Percentiles rank a stretch among this genome's conserved stretches.
Evolutionary conservation across 805 yeast genomes (phyloP).

Genomic region (Lipomyces sp.): DNA sequence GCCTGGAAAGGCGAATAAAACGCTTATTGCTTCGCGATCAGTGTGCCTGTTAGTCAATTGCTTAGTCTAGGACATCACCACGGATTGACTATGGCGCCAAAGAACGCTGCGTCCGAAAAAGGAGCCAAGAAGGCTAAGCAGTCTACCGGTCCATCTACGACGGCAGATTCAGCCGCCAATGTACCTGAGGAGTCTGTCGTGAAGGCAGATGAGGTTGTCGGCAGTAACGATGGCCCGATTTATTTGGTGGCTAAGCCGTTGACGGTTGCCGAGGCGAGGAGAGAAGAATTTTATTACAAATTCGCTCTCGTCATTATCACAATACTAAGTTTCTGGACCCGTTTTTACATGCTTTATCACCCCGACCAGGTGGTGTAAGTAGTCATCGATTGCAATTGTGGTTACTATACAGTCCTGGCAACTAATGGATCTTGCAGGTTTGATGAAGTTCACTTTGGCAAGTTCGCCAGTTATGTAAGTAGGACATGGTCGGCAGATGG

Average conservation of each 20-base stretch:
- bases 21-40: not conserved
- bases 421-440: constrained; percentile 33
- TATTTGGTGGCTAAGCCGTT: not conserved
- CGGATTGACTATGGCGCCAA: constrained; percentile 15
- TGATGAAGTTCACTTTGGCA: constrained; percentile 57
- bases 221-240: not conserved
- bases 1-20: not conserved
- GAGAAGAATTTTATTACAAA: constrained; percentile 44
- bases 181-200: not conserved
- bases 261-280: constrained; percentile 10
- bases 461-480: constrained; percentile 48
- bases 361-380: constrained; percentile 68
- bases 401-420: not conserved
- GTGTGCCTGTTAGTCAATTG: not conserved
- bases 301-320: constrained; percentile 71
- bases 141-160: not conserved
- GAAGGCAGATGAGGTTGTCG: not conserved
- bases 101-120: constrained; percentile 13
- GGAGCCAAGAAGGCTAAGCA: constrained; percentile 15
- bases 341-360: constrained; percentile 75
- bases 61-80: not conserved
- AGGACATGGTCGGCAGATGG: not conserved
- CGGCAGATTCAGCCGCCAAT: not conserved
- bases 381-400: not conserved
- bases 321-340: constrained; percentile 65